A percentile compares a stretch with the other conserved stretches of the same genome.
Conservation (phyloP, 2,329 filamentous ascomycete species). For the Hypoxylon sp. region DNA sequence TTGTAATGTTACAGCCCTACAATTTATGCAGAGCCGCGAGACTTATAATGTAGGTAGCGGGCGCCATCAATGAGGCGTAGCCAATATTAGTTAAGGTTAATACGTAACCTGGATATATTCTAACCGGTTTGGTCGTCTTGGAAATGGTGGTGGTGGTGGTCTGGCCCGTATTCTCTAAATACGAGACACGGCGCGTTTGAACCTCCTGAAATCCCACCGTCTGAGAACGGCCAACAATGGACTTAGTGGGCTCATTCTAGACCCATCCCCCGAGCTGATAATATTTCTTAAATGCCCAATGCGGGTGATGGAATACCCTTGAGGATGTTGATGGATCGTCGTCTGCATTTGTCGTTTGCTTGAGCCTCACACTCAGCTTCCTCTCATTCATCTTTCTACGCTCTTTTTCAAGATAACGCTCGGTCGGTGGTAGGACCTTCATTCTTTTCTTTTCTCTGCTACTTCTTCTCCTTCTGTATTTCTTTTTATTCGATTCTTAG, state of each 20-base stretch:
- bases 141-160: slow-evolving; percentile 5
- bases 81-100: slow-evolving; percentile 10
- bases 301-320: slow-evolving; percentile 26
- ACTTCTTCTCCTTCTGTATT: slow-evolving; percentile 22
- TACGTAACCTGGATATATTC: slow-evolving; percentile 10
- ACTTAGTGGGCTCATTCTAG: slow-evolving; percentile 24
- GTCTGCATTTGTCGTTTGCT: slow-evolving; percentile 32
- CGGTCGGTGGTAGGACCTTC: slow-evolving; percentile 36
- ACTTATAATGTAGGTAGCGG: slow-evolving; percentile 3
- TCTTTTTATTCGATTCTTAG: slow-evolving; percentile 32
- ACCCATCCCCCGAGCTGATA: slow-evolving; percentile 21
- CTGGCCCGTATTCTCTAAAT: slow-evolving; percentile 32
- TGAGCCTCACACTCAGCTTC: slow-evolving; percentile 33
- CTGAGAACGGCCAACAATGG: slow-evolving; percentile 8
- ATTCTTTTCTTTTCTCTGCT: slow-evolving; percentile 26
- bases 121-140: slow-evolving; percentile 31
- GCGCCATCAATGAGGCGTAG: slow-evolving; percentile 5
- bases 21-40: slow-evolving; percentile 11
- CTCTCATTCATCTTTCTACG: slow-evolving; percentile 14
- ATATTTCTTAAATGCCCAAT: slow-evolving; percentile 31
- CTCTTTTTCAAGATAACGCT: slow-evolving; percentile 16
- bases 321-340: slow-evolving; percentile 29
- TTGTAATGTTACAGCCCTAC: slow-evolving; percentile 1
- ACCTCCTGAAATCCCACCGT: slow-evolving; percentile 40
- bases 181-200: slow-evolving; percentile 38